These are phyloP conservation scores for Quercus variabilis DNA, from an alignment of 306 rosid genomes.

Conservation along the genomic window DNA sequence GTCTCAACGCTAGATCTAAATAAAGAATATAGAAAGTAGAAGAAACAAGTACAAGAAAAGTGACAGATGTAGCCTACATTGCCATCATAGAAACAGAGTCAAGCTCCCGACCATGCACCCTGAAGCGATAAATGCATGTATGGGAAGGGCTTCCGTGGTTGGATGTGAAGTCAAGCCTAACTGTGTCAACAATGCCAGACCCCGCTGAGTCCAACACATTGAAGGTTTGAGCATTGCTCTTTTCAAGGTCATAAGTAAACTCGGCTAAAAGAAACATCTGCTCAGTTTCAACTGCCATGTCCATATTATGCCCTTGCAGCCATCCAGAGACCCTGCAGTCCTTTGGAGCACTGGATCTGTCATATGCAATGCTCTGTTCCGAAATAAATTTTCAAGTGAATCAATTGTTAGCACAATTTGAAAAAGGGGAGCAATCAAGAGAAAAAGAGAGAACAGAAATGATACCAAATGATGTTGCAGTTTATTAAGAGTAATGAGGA, in stretches of 20 bases:
- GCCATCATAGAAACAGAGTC: conserved; percentile 60
- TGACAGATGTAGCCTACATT: conserved; percentile 28
- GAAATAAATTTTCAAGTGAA: not conserved
- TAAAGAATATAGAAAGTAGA: conserved; percentile 15
- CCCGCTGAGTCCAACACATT: conserved; percentile 42
- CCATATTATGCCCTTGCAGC: conserved; percentile 50
- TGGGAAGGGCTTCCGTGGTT: conserved; percentile 88
- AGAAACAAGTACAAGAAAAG: conserved; percentile 25
- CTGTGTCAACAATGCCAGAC: conserved; percentile 48
- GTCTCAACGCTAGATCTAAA: conserved; percentile 34
- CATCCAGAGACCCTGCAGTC: conserved; percentile 89
- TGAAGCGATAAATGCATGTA: conserved; percentile 89
- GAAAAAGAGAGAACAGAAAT: not conserved
- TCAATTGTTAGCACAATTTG: conserved; percentile 2
- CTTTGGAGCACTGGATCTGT: conserved; percentile 86
- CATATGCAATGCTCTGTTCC: conserved; percentile 84
- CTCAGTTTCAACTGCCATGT: conserved; percentile 28
- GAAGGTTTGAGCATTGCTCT: conserved; percentile 93
- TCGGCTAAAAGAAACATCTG: conserved; percentile 57
- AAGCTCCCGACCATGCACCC: conserved; percentile 84
- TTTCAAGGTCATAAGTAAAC: conserved; percentile 78
- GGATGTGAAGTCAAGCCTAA: conserved; percentile 81
- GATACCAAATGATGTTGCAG: not conserved
- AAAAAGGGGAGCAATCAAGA: not conserved
- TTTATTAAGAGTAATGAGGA: not conserved